phyloP scores from a whole-genome alignment of 2,329 filamentous ascomycete genomes.

The Paraphoma sp. region DNA sequence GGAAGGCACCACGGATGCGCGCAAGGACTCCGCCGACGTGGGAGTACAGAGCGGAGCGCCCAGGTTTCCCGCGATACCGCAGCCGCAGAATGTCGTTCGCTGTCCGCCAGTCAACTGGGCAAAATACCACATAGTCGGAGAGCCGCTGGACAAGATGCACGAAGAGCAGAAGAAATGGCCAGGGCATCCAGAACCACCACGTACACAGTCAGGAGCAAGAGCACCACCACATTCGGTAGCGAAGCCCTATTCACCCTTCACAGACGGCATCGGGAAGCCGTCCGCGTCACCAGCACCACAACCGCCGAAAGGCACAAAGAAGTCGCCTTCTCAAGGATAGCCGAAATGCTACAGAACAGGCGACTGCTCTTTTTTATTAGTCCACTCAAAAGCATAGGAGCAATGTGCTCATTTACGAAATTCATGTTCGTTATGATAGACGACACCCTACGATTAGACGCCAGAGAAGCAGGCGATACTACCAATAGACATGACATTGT shows the following conservation, averaged over 20 bases:
- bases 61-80: constrained; percentile 71
- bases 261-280: constrained; percentile 54
- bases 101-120: constrained; percentile 93
- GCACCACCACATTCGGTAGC: constrained; percentile 61
- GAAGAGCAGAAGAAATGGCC: constrained; percentile 70
- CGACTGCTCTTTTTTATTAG: neutral
- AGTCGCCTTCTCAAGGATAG: constrained; percentile 28
- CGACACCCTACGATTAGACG: constrained; percentile 18
- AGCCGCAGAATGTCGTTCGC: constrained; percentile 80
- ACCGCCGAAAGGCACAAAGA: constrained; percentile 39
- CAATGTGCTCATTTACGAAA: neutral
- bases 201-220: constrained; percentile 42
- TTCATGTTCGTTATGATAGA: constrained; percentile 20
- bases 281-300: constrained; percentile 24
- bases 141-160: constrained; percentile 83
- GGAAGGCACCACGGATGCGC: constrained; percentile 21
- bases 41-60: constrained; percentile 16
- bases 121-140: constrained; percentile 89
- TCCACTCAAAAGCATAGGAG: constrained; percentile 6
- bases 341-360: neutral
- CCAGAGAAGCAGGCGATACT: neutral
- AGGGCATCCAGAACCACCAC: constrained; percentile 48
- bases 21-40: constrained; percentile 37
- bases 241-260: constrained; percentile 66
- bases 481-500: neutral